Evolutionary conservation across 1,139 yeast species (phyloP), one percentile per base, ranked within the genome.

Genomic region (Protomyces gravidus): DNA sequence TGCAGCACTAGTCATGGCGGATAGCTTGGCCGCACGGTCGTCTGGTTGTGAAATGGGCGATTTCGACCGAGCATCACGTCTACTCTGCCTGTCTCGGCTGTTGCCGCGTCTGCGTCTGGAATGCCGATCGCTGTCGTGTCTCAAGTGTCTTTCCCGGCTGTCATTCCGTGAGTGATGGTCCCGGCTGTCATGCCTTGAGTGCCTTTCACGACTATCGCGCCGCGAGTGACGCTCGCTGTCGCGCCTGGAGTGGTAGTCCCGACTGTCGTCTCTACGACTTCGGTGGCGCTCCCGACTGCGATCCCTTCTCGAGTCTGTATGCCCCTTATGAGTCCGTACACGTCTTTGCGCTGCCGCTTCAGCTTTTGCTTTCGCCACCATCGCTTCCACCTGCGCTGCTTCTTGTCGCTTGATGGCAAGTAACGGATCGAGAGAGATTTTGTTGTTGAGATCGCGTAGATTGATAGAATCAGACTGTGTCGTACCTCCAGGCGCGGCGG

Each of bases 341-440:
- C n/a, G n/a, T n/a, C n/a, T n/a, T 32, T 55, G 53, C 40, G 61
- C 40, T n/a, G 51, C 64, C 17, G 58, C 58, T 28, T 64, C 51
- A 19, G 65, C 65, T 21, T 65, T 65, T 27, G 60, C 48, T 13
- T 46, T 45, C 19, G 21, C 63, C 25, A 58, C 42, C 32, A 65
- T 48, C 17, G 63, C 65, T 19, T 63, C 62, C 23, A 63, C 53
- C 15, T 62, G 64, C 3, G 64, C 74, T 66, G 73, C 68, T 62
- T 76, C 78, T 61, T 75, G 76, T 63, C 72, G 69, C 65, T 74
- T 75, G 21, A 83, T 78, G 62, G 72, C 76, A 62, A 77, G 68
- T 73, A 84, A 73, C 0, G 88, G 88, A 66, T 84, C 89, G 50
- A 80, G 80, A 28, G 74, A 72, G 1, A 70, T 64, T 61, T 67